A percentile compares a stretch with the other conserved stretches of the same genome.
Evolutionary conservation across 2,329 filamentous ascomycete genomes (phyloP).

Genomic region (Aureobasidium uvarum): DNA sequence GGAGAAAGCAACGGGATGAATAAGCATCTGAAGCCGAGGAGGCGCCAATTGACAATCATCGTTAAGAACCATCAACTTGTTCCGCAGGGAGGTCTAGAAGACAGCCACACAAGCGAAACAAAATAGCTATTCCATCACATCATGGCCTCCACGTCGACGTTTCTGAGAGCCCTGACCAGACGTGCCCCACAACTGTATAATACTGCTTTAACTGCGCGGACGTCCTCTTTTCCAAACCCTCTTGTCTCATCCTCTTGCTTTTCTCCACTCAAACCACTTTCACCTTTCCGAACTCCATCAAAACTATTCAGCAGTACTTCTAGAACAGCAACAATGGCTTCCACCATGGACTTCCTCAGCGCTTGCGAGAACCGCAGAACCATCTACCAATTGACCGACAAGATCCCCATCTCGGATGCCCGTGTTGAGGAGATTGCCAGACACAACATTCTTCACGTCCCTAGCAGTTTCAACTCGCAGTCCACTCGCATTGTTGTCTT

Average conservation of each 20-base stretch:
- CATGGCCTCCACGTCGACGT: constrained; percentile 12
- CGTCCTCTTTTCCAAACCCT: constrained; percentile 1
- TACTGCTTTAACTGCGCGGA: constrained; percentile 9
- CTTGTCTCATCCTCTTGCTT: neutral
- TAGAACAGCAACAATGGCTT: constrained; percentile 41
- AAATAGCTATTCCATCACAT: neutral
- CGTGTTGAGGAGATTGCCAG: constrained; percentile 63
- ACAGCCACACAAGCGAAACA: neutral
- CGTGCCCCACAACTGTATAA: constrained; percentile 25
- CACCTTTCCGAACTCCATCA: neutral
- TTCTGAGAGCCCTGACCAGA: constrained; percentile 17
- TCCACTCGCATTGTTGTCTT: constrained; percentile 75
- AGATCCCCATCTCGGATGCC: constrained; percentile 51
- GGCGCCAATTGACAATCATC: neutral
- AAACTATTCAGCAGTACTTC: constrained; percentile 30
- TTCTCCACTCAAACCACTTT: neutral
- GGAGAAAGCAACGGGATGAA: neutral
- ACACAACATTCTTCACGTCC: constrained; percentile 63
- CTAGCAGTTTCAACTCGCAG: constrained; percentile 87
- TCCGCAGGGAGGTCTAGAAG: neutral
- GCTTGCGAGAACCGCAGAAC: constrained; percentile 67
- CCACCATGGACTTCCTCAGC: constrained; percentile 55
- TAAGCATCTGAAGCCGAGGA: neutral
- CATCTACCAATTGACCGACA: constrained; percentile 50
- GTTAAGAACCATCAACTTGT: neutral